phyloP scores from a whole-genome alignment of 495 filamentous ascomycete species.

The Aspergillus bridgeri region DNA sequence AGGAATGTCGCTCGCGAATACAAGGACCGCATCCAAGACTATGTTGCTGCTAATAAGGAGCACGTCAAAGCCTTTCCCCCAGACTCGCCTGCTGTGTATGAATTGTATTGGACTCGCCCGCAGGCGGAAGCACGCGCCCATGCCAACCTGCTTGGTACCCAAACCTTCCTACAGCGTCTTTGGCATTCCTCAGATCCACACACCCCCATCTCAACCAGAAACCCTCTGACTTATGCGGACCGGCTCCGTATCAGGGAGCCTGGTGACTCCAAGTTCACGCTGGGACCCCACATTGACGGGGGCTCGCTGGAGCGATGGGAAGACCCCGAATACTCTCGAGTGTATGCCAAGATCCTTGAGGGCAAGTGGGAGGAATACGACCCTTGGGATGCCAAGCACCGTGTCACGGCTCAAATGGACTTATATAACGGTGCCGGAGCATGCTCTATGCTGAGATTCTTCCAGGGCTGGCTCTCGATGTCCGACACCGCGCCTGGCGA shows the following conservation, averaged over 20 bases:
- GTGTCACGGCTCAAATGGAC: conserved; percentile 66
- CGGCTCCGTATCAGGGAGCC: conserved; percentile 65
- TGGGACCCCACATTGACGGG: conserved; percentile 83
- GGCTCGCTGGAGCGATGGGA: conserved; percentile 89
- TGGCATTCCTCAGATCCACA: conserved; percentile 67
- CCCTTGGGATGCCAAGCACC: conserved; percentile 70
- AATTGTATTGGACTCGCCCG: conserved; percentile 82
- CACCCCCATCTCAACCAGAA: conserved; percentile 58
- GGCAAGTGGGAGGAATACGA: conserved; percentile 82
- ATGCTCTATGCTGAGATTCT: conserved; percentile 83
- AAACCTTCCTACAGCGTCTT: conserved; percentile 67
- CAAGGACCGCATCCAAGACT: conserved; percentile 51
- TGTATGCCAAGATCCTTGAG: conserved; percentile 69
- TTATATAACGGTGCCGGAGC: conserved; percentile 79
- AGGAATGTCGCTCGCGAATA: conserved; percentile 53
- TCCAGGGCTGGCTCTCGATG: conserved; percentile 85
- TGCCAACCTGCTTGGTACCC: conserved; percentile 63
- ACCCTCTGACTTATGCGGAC: conserved; percentile 76
- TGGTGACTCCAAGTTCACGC: conserved; percentile 72
- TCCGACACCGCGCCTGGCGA: conserved; percentile 66
- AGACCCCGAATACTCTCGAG: conserved; percentile 66
- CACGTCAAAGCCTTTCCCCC: conserved; percentile 51
- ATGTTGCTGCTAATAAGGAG: conserved; percentile 54
- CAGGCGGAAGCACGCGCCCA: conserved; percentile 74
- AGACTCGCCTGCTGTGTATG: conserved; percentile 72